Evolutionary conservation across 257 asterid species (phyloP).

Genomic region (Handroanthus guayacan): DNA sequence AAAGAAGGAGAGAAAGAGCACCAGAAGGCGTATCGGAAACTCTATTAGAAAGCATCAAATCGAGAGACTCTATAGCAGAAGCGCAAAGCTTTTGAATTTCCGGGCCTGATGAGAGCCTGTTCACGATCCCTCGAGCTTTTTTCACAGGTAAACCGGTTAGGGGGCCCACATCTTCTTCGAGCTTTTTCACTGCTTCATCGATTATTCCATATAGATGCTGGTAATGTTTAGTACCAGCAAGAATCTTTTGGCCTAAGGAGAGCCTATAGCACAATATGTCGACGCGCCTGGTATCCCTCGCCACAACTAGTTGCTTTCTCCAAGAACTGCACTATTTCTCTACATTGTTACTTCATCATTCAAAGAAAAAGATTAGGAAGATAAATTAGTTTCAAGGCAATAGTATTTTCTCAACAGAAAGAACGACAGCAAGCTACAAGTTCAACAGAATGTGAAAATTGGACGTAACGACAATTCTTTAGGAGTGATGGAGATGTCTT

Average conservation of each 20-base stretch:
- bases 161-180: slow-evolving; percentile 80
- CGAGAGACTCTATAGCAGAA: slow-evolving; percentile 77
- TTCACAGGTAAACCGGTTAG: slow-evolving; percentile 72
- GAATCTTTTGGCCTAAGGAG: slow-evolving; percentile 74
- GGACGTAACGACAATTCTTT: neutral
- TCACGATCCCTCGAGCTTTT: slow-evolving; percentile 84
- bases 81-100: slow-evolving; percentile 73
- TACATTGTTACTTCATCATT: slow-evolving; percentile 7
- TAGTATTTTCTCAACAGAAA: no score
- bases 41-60: slow-evolving; percentile 56
- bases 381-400: no score
- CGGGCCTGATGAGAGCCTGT: slow-evolving; percentile 78
- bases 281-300: slow-evolving; percentile 85
- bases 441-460: neutral
- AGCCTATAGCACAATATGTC: slow-evolving; percentile 78
- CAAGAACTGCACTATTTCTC: slow-evolving; percentile 60
- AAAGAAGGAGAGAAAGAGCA: slow-evolving; percentile 28
- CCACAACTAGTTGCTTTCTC: slow-evolving; percentile 81
- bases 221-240: slow-evolving; percentile 69
- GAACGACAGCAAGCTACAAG: neutral
- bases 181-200: slow-evolving; percentile 64
- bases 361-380: neutral
- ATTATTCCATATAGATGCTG: slow-evolving; percentile 58
- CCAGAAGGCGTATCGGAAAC: slow-evolving; percentile 55
- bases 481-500: neutral